Evolutionary conservation across 768 basidiomycete genomes (phyloP).

Genomic region (Agaricus sinodeliciosus): DNA sequence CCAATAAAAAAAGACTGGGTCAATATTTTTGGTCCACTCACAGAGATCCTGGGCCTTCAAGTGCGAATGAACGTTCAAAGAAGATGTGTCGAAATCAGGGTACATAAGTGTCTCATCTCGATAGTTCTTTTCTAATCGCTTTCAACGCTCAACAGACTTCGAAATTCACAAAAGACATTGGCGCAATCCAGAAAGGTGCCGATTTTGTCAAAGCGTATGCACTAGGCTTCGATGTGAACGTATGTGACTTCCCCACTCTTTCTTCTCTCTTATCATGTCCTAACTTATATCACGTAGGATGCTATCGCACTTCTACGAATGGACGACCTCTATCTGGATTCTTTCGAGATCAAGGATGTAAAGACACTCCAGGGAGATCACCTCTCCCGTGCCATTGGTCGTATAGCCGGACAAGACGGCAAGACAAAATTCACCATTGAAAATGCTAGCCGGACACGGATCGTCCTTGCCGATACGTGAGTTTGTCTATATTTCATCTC

Average conservation of each 20-base stretch:
- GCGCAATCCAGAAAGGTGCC: slow-evolving; percentile 92
- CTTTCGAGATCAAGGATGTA: slow-evolving; percentile 98
- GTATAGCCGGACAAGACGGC: slow-evolving; percentile 97
- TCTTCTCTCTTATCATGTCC: not conserved
- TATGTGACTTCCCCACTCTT: slow-evolving; percentile 21
- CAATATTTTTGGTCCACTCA: slow-evolving; percentile 90
- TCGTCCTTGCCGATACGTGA: slow-evolving; percentile 95
- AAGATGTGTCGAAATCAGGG: slow-evolving; percentile 87
- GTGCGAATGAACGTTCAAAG: slow-evolving; percentile 95
- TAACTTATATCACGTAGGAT: slow-evolving; percentile 50
- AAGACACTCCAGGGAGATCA: slow-evolving; percentile 98
- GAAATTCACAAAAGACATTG: slow-evolving; percentile 88
- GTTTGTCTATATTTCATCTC: slow-evolving; percentile 23
- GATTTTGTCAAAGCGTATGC: slow-evolving; percentile 96
- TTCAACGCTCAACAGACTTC: slow-evolving; percentile 57
- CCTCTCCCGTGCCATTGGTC: slow-evolving; percentile 95
- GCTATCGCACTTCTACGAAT: slow-evolving; percentile 91
- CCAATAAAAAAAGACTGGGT: slow-evolving; percentile 96
- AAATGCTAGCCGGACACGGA: slow-evolving; percentile 94
- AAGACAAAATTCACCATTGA: slow-evolving; percentile 99
- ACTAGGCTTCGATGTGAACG: slow-evolving; percentile 92
- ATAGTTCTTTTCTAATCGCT: not conserved
- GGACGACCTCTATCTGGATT: slow-evolving; percentile 97
- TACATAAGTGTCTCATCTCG: slow-evolving; percentile 30
- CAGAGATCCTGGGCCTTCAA: slow-evolving; percentile 91